phyloP scores from a whole-genome alignment of 228 moss, liverwort and hornwort genomes.

The Sphagnum fallax region DNA sequence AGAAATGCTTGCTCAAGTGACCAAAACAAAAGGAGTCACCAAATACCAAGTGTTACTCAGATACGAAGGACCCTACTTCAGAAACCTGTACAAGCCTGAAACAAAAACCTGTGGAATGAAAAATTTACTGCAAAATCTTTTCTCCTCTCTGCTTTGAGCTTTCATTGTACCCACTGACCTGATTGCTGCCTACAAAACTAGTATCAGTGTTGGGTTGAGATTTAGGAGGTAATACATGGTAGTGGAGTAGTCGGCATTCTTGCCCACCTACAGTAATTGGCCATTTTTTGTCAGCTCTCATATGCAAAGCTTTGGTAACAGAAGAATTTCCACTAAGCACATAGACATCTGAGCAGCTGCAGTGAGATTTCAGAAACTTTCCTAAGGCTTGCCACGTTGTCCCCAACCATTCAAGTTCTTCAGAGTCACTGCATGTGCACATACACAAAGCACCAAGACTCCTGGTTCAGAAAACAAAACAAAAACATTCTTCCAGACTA shows the following conservation, averaged over 20 bases:
- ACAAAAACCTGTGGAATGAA: background rate
- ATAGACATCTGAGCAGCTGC: constrained; percentile 70
- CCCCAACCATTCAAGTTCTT: constrained; percentile 42
- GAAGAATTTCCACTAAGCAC: constrained; percentile 76
- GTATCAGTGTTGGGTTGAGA: background rate
- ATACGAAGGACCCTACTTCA: too few species aligned
- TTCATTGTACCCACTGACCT: background rate
- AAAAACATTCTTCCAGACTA: too few species aligned
- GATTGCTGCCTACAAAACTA: background rate
- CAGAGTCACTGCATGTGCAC: constrained; percentile 33
- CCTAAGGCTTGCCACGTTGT: constrained; percentile 71
- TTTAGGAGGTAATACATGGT: constrained; percentile 54
- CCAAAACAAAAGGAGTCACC: too few species aligned
- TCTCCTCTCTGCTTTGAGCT: background rate
- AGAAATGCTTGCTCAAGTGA: too few species aligned
- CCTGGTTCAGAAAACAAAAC: too few species aligned
- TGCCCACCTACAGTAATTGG: constrained; percentile 60
- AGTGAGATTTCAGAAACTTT: constrained; percentile 62
- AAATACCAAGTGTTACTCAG: too few species aligned
- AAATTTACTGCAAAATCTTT: background rate
- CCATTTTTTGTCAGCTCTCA: constrained; percentile 85
- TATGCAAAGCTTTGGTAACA: constrained; percentile 77
- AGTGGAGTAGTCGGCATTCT: constrained; percentile 73
- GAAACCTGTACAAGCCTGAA: background rate
- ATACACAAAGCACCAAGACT: background rate